Evolutionary conservation across 768 basidiomycete species (phyloP).

Genomic region (Tulasnella calospora): DNA sequence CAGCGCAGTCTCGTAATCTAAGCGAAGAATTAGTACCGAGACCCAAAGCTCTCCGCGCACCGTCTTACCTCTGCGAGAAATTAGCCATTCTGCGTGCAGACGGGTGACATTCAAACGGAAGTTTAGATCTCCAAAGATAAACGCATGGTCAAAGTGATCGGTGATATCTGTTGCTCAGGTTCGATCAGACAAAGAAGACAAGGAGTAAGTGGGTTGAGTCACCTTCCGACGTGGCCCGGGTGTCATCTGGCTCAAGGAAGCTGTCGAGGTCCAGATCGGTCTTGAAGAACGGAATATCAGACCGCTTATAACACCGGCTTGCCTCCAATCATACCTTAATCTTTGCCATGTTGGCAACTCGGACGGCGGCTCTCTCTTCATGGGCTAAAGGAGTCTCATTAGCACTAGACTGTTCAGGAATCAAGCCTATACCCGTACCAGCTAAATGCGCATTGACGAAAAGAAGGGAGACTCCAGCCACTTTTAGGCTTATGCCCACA

Average conservation of each 20-base stretch:
- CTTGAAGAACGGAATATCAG: conserved; percentile 38
- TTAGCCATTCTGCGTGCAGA: conserved; percentile 90
- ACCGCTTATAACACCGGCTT: neutral
- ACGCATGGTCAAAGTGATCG: conserved; percentile 83
- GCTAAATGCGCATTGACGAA: conserved; percentile 92
- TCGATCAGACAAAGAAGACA: conserved; percentile 24
- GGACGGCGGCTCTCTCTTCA: conserved; percentile 65
- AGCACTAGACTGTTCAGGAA: neutral
- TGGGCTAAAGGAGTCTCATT: conserved; percentile 49
- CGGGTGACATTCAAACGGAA: conserved; percentile 85
- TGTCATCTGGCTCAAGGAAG: conserved; percentile 62
- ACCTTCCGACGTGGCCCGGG: conserved; percentile 69
- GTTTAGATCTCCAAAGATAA: conserved; percentile 87
- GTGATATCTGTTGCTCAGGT: conserved; percentile 55
- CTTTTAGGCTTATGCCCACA: conserved; percentile 81
- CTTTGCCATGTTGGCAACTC: conserved; percentile 81
- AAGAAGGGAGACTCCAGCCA: conserved; percentile 75
- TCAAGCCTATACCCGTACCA: conserved; percentile 43
- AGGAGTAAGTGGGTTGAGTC: conserved; percentile 16
- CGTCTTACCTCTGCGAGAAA: conserved; percentile 65
- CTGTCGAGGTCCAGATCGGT: conserved; percentile 72
- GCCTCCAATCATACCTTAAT: conserved; percentile 60
- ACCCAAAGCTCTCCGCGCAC: neutral
- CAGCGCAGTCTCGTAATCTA: conserved; percentile 80
- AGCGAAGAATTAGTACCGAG: conserved; percentile 22